Base-by-base conservation (phyloP, 805 yeast genomes). In the Sugiyamaella qingdaonensis region DNA sequence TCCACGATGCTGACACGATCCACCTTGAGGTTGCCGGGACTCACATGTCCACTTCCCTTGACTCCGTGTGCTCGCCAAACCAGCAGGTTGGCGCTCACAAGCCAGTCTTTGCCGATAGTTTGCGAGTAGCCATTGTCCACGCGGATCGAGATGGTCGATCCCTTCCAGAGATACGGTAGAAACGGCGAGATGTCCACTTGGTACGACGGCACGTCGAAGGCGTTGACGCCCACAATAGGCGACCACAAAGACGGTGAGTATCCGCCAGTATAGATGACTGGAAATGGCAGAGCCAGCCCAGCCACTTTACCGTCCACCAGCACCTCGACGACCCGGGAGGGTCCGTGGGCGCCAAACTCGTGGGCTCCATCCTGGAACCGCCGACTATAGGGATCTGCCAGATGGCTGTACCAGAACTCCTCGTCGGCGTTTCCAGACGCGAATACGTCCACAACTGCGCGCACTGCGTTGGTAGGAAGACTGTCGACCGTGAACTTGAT, bases 341-440 rank as follows among this genome's bases (percentile, higher is more conserved):
- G 91, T 0, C 94, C 94, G 64, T 78, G 83, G 13, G 81, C 82
- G 11, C 67, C 68, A 13, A 42, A 21, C 24, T 53, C 48, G 10
- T 37, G 32, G 10, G 29, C 48, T 11, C 46, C 50, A 55, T 79
- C 81, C 34, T 78, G 37, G 41, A 37, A 47, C 13, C 43, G 16
- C 43, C 43, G 13, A 16, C 52, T 49, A 35, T 42, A 36, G 16
- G 55, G 45, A 34, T 58, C 57, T 10, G 51, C n/a, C 13, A 73
- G 64, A 58, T 86, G 85, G 3, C 82, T 68, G 66, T 84, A 89
- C 95, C 95, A 89, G 62, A 86, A 86, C 66, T 89, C 96, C 68
- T 89, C 96, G 35, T 78, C 82, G 2, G 84, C 85, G 62, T 85
- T 88, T 2, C 94, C 96, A n/a, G 88, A 79, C 10, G 85, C 81